phyloP scores from a whole-genome alignment of 768 basidiomycete species.

The Boletellus emodensis region DNA sequence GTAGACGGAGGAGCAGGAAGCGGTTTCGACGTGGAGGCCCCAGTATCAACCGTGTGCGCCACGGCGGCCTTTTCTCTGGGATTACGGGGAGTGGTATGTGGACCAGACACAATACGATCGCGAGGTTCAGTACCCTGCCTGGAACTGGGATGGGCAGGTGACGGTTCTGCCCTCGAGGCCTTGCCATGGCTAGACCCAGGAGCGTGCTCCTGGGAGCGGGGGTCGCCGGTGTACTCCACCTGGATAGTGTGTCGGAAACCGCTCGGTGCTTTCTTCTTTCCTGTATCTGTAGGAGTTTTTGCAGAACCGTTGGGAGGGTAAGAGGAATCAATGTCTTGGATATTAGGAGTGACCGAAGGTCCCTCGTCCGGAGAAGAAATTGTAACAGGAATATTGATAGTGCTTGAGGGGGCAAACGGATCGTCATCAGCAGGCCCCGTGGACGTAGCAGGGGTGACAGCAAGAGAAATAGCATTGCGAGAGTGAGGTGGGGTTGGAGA shows the following conservation, averaged over 20 bases:
- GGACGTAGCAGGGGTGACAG: constrained; percentile 43
- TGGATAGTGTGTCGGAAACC: constrained; percentile 91
- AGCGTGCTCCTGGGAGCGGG: constrained; percentile 22
- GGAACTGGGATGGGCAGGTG: constrained; percentile 9
- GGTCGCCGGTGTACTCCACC: constrained; percentile 81
- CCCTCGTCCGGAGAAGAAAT: constrained; percentile 28
- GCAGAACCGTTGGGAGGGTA: constrained; percentile 24
- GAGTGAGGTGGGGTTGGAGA: constrained; percentile 32
- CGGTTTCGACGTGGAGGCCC: constrained; percentile 22
- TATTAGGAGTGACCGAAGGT: constrained; percentile 13
- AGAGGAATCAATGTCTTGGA: constrained; percentile 19
- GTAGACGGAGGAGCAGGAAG: constrained; percentile 28
- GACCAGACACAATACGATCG: constrained; percentile 16
- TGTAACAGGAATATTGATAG: constrained; percentile 27
- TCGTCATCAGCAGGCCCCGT: constrained; percentile 53
- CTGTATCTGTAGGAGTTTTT: constrained; percentile 37
- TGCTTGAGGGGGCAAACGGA: constrained; percentile 56
- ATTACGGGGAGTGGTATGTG: constrained; percentile 1
- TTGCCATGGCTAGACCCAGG: constrained; percentile 21
- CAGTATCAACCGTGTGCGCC: constrained; percentile 11
- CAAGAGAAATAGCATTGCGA: constrained; percentile 38
- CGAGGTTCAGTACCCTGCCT: constrained; percentile 15
- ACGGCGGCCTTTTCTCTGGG: constrained; percentile 17
- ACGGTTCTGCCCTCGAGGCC: constrained; percentile 13
- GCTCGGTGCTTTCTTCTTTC: constrained; percentile 42